Evolutionary conservation across 2,329 filamentous ascomycete genomes (phyloP), one percentile per base, ranked within the genome.

Genomic region (Phoma sp.): DNA sequence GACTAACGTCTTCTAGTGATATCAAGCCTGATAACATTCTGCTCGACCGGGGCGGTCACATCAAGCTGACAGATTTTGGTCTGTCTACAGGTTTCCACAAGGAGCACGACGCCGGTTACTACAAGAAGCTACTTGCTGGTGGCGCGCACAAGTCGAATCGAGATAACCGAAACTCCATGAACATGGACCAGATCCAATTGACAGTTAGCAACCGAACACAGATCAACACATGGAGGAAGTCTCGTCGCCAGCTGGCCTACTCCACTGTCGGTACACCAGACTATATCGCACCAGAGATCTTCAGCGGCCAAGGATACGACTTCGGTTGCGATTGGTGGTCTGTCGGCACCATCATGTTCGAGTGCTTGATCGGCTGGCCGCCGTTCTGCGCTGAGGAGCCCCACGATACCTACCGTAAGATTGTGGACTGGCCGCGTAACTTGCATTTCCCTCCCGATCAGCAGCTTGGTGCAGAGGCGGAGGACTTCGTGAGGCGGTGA

Each of bases 271-370:
- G 95, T 61, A 99, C 95, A 1, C 95, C 95, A 8, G 95, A 99
- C 76, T 99, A 99, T 75, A 99, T 99, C 72, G 95, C 95, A 1
- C 95, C 95, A 2, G 95, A 99, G 75, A 98, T 99, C 67, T 98
- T 99, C 77, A 96, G 91, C 41, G 93, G 93, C 14, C 90, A 96
- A 69, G 95, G 95, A 43, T 99, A 99, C 79, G 91, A 91, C 54
- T 96, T 93, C 70, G 89, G 96, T 73, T 99, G 95, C 75, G 95
- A 99, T 81, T 99, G 95, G 95, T 99, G 95, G 95, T 96, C 91
- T 22, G 84, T 99, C 44, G 95, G 95, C 47, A 97, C 95, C 39
- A 99, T 99, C 78, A 98, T 99, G 95, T 99, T 98, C 69, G 95
- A 99, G 78, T 99, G 95, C 76, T 83, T 99, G 64, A 92, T 99